Evolutionary conservation across 352 stramenopile genomes (phyloP), one percentile per base, ranked within the genome.

Genomic region (Pythium aristosporum): DNA sequence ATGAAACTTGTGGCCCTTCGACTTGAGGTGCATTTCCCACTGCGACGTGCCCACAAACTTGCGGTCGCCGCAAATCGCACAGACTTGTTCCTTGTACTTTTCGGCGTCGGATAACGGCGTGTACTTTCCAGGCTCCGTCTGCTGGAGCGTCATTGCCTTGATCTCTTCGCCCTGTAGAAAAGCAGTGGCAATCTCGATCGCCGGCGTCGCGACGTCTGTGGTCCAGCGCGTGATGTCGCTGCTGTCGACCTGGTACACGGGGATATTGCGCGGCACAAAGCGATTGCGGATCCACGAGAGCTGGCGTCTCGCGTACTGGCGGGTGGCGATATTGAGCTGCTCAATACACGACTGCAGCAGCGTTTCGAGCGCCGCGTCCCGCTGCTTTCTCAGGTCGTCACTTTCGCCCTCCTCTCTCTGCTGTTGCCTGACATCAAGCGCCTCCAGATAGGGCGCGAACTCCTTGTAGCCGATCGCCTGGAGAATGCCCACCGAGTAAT

Each of bases 381-480:
- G 51, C 20, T 71, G 25, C 36, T 47, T 37, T 23, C 74, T 61
- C 1, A 66, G 49, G 18, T 61, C 44, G 2, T 53, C 57, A n/a
- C 25, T 52, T 10, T 67, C 59, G 6, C 12, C 21, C 5, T 43
- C 21, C 1, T 36, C 28, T 7, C 16, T 32, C 6, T 57, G 50
- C 28, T 52, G 41, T 39, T 81, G 54, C 6, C 65, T 55, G 15
- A 68, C 58, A 46, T 89, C 85, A 2, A 88, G 49, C 1, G 80
- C 84, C 23, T 89, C 70, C 34, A 94, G 85, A 64, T 95, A 93
- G 36, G 85, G 79, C 53, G 89, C 76, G 58, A 97, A 96, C 68
- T 97, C 89, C 57, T 96, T 97, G 71, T 95, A 96, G 23, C 89
- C 89, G 61, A 97, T 97, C 16, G 89, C 88, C 67, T 96, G 85